These are phyloP conservation scores for Lactarius hengduanensis DNA, from an alignment of 768 basidiomycete genomes.

Conservation along the genomic window DNA sequence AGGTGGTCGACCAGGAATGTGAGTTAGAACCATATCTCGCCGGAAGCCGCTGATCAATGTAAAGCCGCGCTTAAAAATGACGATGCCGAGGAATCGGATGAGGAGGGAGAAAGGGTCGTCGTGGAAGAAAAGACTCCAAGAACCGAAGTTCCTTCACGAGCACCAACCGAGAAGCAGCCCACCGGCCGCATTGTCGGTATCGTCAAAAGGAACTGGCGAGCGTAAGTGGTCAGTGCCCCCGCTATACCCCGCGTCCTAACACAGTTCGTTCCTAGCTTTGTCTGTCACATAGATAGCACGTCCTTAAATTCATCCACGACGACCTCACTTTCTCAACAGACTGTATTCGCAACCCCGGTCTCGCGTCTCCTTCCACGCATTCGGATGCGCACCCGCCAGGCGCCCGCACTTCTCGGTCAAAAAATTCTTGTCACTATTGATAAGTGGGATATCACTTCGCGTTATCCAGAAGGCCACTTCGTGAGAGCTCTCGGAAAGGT, in stretches of 20 bases:
- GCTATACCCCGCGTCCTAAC: constrained; percentile 10
- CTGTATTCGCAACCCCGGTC: constrained; percentile 92
- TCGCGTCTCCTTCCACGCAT: constrained; percentile 91
- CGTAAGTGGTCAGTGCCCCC: constrained; percentile 51
- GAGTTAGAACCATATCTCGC: constrained; percentile 31
- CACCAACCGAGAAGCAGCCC: constrained; percentile 67
- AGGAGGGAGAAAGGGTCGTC: constrained; percentile 48
- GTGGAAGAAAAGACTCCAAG: constrained; percentile 34
- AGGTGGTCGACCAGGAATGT: constrained; percentile 94
- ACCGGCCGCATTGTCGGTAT: constrained; percentile 91
- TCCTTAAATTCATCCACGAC: constrained; percentile 77
- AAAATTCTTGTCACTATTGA: constrained; percentile 97
- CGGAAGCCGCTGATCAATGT: background rate
- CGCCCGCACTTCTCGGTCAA: constrained; percentile 80
- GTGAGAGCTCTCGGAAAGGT: constrained; percentile 88
- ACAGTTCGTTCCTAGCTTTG: constrained; percentile 56
- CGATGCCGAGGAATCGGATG: constrained; percentile 73
- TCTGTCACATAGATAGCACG: constrained; percentile 91
- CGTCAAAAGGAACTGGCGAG: constrained; percentile 93
- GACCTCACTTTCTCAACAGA: constrained; percentile 82
- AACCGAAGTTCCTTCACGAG: constrained; percentile 32
- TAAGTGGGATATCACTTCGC: constrained; percentile 80
- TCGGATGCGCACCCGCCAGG: constrained; percentile 92
- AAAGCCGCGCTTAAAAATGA: constrained; percentile 82
- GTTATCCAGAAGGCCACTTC: constrained; percentile 97